Evolutionary conservation across 345 rosid species (phyloP).

Genomic region (Euphorbia peplus): DNA sequence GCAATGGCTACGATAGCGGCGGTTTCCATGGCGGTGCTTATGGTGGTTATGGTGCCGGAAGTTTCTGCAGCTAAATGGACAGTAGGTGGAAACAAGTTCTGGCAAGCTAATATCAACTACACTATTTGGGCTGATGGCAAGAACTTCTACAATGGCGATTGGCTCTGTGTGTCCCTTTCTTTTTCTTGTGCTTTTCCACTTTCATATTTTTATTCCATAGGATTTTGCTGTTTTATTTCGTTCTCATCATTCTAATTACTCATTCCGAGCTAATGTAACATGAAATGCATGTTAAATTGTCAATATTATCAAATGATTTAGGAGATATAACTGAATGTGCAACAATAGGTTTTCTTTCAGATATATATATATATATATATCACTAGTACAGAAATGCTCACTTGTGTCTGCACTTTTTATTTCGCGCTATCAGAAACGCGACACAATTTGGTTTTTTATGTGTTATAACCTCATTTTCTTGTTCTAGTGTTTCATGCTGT

Average conservation of each 20-base stretch:
- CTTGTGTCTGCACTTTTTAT: too few relatives aligned
- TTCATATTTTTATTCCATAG: conserved; percentile 37
- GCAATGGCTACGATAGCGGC: conserved; percentile 24
- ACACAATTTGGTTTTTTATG: too few relatives aligned
- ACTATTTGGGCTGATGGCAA: conserved; percentile 76
- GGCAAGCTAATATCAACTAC: conserved; percentile 72
- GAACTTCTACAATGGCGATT: conserved; percentile 85
- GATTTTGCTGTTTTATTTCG: too few relatives aligned
- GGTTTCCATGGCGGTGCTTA: conserved; percentile 30
- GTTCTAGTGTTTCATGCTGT: neutral
- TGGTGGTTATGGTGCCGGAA: conserved; percentile 35
- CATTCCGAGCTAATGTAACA: neutral
- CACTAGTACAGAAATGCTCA: too few relatives aligned
- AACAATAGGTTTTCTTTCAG: neutral
- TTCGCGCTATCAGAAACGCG: too few relatives aligned
- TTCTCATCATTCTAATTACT: neutral
- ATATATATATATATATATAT: too few relatives aligned
- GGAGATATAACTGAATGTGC: neutral
- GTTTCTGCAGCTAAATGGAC: conserved; percentile 55
- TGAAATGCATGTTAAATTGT: neutral
- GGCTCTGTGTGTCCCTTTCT: conserved; percentile 68
- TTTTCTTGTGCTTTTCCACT: neutral
- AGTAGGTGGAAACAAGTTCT: conserved; percentile 61
- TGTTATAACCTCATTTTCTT: neutral
- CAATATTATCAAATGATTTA: neutral